Percentiles rank a stretch among this genome's conserved stretches.
Conservation (phyloP, 805 yeast species). For the Candida hungchunana region DNA sequence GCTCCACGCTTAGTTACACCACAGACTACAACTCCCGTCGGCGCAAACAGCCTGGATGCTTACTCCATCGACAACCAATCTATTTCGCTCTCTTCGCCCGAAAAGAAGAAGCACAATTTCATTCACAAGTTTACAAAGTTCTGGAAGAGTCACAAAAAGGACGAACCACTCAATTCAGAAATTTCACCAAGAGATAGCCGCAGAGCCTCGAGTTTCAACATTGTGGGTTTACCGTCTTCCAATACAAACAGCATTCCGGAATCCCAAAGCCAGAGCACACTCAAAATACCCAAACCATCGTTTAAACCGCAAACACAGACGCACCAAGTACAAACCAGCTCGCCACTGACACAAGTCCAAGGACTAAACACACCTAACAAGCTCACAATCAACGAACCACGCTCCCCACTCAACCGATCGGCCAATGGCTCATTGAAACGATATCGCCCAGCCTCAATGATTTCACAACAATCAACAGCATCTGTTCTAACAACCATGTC, state of each 20-base stretch:
- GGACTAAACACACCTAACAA: not conserved
- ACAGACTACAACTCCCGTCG: conserved; percentile 2
- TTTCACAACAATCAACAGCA: conserved; percentile 47
- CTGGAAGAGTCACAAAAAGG: conserved; percentile 27
- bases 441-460: conserved; percentile 45
- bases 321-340: not conserved
- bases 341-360: not conserved
- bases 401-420: conserved; percentile 20
- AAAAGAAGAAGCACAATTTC: conserved; percentile 28
- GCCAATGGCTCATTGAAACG: conserved; percentile 8
- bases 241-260: not conserved
- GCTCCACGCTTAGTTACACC: conserved; percentile 1
- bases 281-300: conserved; percentile 2
- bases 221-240: conserved; percentile 3
- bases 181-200: conserved; percentile 2
- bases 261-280: conserved; percentile 2
- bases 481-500: conserved; percentile 45
- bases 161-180: conserved; percentile 8
- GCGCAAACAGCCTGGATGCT: conserved; percentile 2
- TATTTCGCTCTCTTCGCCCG: conserved; percentile 18
- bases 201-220: conserved; percentile 6
- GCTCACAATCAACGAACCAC: conserved; percentile 27
- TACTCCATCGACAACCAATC: conserved; percentile 4
- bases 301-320: not conserved
- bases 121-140: conserved; percentile 31